Evolutionary conservation across 345 rosid genomes (phyloP).

Genomic region (Citrus unshiu): DNA sequence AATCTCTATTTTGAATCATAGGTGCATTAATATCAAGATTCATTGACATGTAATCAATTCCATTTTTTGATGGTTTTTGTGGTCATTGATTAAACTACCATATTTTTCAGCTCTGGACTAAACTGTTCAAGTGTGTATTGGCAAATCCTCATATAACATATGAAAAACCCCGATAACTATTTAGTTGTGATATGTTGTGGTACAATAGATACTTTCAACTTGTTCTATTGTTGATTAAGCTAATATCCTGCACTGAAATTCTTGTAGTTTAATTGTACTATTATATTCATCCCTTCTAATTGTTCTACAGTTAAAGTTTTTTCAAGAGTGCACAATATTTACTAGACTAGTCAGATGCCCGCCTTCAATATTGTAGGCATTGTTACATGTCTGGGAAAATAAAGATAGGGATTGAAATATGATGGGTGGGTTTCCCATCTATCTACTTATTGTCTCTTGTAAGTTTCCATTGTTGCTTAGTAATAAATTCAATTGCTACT

Average conservation of each 20-base stretch:
- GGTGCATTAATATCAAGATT: conserved; percentile 3
- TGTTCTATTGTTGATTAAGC: not conserved
- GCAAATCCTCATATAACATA: too few species aligned
- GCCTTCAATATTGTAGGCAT: conserved; percentile 14
- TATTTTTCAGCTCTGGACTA: not conserved
- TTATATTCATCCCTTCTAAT: not conserved
- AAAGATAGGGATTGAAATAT: conserved; percentile 14
- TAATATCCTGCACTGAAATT: not conserved
- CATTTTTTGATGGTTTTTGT: not conserved
- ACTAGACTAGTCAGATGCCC: conserved; percentile 7
- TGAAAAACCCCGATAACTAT: not conserved
- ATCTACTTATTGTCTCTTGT: conserved; percentile 14
- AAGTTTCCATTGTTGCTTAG: conserved; percentile 32
- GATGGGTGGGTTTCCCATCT: conserved; percentile 20
- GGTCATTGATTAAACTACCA: not conserved
- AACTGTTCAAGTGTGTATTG: too few species aligned
- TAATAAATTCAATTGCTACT: not conserved
- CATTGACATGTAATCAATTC: not conserved
- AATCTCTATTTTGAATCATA: conserved; percentile 8
- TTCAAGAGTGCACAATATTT: not conserved
- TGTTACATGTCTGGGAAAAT: conserved; percentile 35
- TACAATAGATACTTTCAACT: not conserved
- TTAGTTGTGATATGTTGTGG: not conserved
- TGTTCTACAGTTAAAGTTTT: not conserved
- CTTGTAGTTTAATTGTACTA: not conserved